Base-by-base conservation (phyloP, 2,329 filamentous ascomycete genomes). In the Pseudogymnoascus sp. region DNA sequence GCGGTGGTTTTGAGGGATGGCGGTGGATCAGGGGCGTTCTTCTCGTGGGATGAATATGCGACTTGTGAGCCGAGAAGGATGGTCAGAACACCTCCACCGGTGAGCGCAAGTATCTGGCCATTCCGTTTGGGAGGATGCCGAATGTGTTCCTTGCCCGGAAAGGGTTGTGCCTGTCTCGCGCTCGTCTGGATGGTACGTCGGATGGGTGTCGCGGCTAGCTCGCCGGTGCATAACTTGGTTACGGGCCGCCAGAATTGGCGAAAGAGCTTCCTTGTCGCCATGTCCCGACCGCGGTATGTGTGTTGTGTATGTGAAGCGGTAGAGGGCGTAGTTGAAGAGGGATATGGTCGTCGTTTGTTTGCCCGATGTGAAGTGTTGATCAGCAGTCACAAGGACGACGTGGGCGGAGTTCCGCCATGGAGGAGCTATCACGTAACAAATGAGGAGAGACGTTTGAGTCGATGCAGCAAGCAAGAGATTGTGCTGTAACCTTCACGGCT, bases 401-500 rank as follows among this genome's bases (percentile, higher is more conserved):
- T 16, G 24, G 44, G 24, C 44, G 24, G 14, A 16, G 44, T 16
- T 53, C 44, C 24, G 24, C 44, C 44, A 53, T 31, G 6, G n/a
- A n/a, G 14, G 24, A 31, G 24, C 44, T 53, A 53, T 53, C 44
- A 53, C 44, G 44, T 53, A 31, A 53, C 44, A 53, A 24, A 8
- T 16, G 44, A 53, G 44, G 44, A 29, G 44, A 53, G 26, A 16
- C 14, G 42, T 31, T 31, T 29, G 26, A 29, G 44, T n/a, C 44
- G 44, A n/a, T 53, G 24, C 14, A 29, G 11, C 24, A 53, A 16
- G 44, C 44, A 29, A 29, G 44, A 53, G 24, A 29, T 53, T 53
- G 44, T 53, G 44, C 44, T 53, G 44, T 53, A 53, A 53, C 44
- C 44, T 53, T 53, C 44, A 53, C 44, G 44, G 44, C 44, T 53